Base-by-base conservation (phyloP, 768 basidiomycete species). In the Neoboletus subvelutipes region DNA sequence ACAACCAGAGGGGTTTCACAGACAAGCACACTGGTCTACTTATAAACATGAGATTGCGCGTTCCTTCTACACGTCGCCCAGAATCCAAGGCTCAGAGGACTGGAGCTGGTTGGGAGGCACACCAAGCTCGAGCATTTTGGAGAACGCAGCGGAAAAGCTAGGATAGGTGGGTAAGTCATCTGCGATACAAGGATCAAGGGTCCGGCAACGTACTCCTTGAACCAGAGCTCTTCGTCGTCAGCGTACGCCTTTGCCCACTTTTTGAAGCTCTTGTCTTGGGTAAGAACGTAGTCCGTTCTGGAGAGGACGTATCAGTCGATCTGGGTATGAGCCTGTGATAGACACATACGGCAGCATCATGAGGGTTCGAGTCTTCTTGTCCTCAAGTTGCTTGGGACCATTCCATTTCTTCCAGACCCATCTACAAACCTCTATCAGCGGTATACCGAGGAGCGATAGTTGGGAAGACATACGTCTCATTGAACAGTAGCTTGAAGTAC, bases 381-480 rank as follows among this genome's bases (percentile, higher is more conserved):
- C 96, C 74, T 90, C 86, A 55, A 88, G 86, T 76, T 97, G 95
- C 77, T 93, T 94, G 22, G 94, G 93, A 51, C 92, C 95, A 59
- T 77, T 76, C 94, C 96, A 98, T 75, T 94, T 96, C 76, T 82
- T 89, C 94, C 94, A 96, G n/a, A 85, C 80, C 90, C 91, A 92
- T 56, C 82, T 84, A 46, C 20, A 49, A 18, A n/a, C 22, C 17
- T 28, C 11, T 36, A 11, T 67, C 24, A 63, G 50, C n/a, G 26
- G 4, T 20, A 18, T 33, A 48, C 5, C 10, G 4, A 51, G 28
- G 11, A 2, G 45, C 1, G 10, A 54, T 5, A 24, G 1, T 0
- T 24, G 5, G 29, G 6, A 45, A 41, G 45, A 67, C 74, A 61
- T 74, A 90, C 83, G 85, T 92, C 80, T 97, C 94, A 64, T 86